Evolutionary conservation across 2,329 filamentous ascomycete species (phyloP).

Genomic region (Colletotrichum sp.): DNA sequence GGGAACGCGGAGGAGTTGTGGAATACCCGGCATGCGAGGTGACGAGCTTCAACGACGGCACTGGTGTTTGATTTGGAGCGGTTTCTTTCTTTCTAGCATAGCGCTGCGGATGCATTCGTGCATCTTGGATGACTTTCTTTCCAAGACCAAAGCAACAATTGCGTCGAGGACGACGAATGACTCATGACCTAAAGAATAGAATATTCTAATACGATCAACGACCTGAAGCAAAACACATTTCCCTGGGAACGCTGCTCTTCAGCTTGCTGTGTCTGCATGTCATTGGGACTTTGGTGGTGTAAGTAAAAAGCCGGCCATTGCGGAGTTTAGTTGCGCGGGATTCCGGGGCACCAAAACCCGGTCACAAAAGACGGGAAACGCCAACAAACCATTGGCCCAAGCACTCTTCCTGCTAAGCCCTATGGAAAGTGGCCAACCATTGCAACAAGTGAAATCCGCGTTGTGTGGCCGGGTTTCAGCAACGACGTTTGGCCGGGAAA

Average conservation of each 20-base stretch:
- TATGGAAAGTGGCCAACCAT: background rate
- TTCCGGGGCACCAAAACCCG: background rate
- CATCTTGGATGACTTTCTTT: background rate
- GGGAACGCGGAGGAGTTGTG: constrained; percentile 60
- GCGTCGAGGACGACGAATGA: constrained; percentile 1
- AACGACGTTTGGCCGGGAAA: background rate
- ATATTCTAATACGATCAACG: background rate
- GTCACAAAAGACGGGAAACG: background rate
- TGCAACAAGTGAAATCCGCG: background rate
- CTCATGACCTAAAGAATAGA: background rate
- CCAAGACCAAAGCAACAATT: background rate
- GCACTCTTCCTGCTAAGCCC: background rate
- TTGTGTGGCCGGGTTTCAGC: background rate
- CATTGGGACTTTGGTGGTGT: background rate
- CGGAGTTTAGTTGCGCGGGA: background rate
- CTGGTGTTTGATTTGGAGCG: background rate
- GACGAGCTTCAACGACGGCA: background rate
- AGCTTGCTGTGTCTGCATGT: background rate
- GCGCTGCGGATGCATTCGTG: background rate
- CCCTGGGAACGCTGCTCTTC: too few relatives aligned
- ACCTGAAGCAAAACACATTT: background rate
- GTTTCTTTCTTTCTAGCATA: background rate
- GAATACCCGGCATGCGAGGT: constrained; percentile 15
- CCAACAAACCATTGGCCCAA: background rate
- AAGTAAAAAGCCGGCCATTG: background rate